These are phyloP conservation scores for Rickenella mellea DNA, from an alignment of 768 basidiomycete genomes.

Conservation along the genomic window DNA sequence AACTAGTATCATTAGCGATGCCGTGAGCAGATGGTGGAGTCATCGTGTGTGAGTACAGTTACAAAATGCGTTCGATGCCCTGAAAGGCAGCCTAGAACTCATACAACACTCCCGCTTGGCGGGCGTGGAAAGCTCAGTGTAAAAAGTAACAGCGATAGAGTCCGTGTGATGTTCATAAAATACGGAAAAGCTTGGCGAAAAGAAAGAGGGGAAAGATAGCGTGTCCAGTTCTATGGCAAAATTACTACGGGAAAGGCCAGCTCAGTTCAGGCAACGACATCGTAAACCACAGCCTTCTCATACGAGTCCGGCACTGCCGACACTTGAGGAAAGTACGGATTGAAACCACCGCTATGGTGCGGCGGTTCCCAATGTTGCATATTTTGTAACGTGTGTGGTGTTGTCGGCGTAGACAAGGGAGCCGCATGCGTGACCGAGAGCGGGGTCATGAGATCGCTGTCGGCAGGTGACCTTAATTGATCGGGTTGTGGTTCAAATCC, in stretches of 20 bases:
- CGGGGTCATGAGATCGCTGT: constrained; percentile 48
- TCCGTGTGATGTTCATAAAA: not conserved
- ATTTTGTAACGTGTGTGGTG: constrained; percentile 35
- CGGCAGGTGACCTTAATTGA: constrained; percentile 24
- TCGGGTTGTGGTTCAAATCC: constrained; percentile 7
- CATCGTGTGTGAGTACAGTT: too few species aligned
- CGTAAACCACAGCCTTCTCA: constrained; percentile 1
- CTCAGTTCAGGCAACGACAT: not conserved
- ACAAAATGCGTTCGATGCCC: too few species aligned
- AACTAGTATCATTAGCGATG: too few species aligned
- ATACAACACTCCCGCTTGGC: too few species aligned
- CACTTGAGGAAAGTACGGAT: constrained; percentile 58
- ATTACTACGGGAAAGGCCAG: too few species aligned
- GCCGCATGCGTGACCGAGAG: constrained; percentile 31
- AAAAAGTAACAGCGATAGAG: constrained; percentile 5
- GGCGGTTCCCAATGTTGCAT: constrained; percentile 49
- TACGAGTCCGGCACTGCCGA: constrained; percentile 41
- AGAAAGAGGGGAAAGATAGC: too few species aligned
- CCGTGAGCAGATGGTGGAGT: too few species aligned
- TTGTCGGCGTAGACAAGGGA: constrained; percentile 23
- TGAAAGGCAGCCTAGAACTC: too few species aligned
- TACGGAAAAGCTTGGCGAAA: too few species aligned
- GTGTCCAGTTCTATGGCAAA: too few species aligned
- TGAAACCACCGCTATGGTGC: constrained; percentile 31
- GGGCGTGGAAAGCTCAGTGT: too few species aligned